Base-by-base conservation (phyloP, 2,329 filamentous ascomycete genomes). In the Cordyceps tenuipes region DNA sequence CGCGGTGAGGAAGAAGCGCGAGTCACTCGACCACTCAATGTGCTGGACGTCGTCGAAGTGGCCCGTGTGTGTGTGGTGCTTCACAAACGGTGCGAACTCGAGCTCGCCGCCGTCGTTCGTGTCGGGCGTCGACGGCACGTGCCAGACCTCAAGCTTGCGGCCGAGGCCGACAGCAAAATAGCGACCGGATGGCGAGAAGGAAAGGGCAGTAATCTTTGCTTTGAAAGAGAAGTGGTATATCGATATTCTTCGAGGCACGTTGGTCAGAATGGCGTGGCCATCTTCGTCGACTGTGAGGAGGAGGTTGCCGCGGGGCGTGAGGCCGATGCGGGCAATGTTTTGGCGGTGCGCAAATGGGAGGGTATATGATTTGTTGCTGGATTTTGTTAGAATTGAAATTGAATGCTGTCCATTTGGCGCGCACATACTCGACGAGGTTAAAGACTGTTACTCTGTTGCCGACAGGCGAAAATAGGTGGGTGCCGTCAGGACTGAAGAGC, bases 201-300 rank as follows among this genome's bases (percentile, higher is more conserved):
- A 83, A 39, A 99, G 85, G 0, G 92, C 86, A 15, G 90, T 90
- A 44, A 96, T 87, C 15, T 85, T 78, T n/a, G 84, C 82, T 68
- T 88, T 89, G 76, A 99, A 95, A n/a, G 93, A 92, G 73, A 99
- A 97, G 74, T 97, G 88, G 70, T 97, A 95, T 57, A 99, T 86
- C 6, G 88, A 83, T 65, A 97, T 88, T 64, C 91, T 86, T 63
- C 93, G 88, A 31, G 84, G 86, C 43, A 97, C 86, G 70, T 97
- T 96, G 58, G 92, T 96, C 64, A 99, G 80, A 59, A 99, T 96
- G 36, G 93, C 91, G 68, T 89, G 88, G 62, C 94, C 94, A 79
- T 96, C 90, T 75, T 97, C 89, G 77, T 99, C 95, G 65, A 99
- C 82, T 8, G 93, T 90, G 64, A 99, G 86, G 21, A 99, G 83